phyloP scores from a whole-genome alignment of 805 yeast species.

The Nakazawaea siamensis region DNA sequence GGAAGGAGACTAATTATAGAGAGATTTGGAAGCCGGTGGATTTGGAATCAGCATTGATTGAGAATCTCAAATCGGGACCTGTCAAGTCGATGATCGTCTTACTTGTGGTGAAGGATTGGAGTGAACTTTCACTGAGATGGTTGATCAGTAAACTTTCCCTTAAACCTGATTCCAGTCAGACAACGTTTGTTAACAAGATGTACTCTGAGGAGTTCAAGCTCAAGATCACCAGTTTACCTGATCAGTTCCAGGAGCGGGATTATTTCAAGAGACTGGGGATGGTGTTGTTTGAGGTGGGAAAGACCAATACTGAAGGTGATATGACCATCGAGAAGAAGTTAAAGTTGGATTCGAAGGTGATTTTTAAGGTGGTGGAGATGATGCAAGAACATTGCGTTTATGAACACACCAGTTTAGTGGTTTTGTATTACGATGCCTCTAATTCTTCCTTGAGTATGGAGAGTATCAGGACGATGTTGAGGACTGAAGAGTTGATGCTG shows the following conservation, averaged over 20 bases:
- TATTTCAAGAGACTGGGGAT: conserved; percentile 33
- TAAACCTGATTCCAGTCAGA: conserved; percentile 20
- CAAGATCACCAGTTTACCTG: conserved; percentile 33
- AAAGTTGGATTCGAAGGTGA: conserved; percentile 13
- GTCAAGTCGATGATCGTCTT: conserved; percentile 22
- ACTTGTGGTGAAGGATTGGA: conserved; percentile 43
- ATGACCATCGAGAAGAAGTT: conserved; percentile 16
- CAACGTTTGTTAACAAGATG: conserved; percentile 20
- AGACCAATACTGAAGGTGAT: neutral
- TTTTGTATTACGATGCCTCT: conserved; percentile 9
- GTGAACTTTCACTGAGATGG: conserved; percentile 37
- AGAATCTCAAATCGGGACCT: conserved; percentile 18
- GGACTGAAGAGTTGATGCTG: too few species aligned
- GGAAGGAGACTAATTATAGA: conserved; percentile 13
- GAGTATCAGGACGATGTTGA: too few species aligned
- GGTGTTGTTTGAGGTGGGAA: conserved; percentile 46
- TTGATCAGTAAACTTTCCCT: conserved; percentile 35
- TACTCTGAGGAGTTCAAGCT: conserved; percentile 24
- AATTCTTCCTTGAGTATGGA: too few species aligned
- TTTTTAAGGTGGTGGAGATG: conserved; percentile 16
- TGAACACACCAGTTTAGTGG: conserved; percentile 11
- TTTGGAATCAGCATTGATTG: conserved; percentile 43
- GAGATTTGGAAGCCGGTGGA: conserved; percentile 26
- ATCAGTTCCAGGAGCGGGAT: conserved; percentile 24
- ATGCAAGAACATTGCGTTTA: conserved; percentile 11